phyloP scores from a whole-genome alignment of 345 rosid species.

The Gossypium thurberi region DNA sequence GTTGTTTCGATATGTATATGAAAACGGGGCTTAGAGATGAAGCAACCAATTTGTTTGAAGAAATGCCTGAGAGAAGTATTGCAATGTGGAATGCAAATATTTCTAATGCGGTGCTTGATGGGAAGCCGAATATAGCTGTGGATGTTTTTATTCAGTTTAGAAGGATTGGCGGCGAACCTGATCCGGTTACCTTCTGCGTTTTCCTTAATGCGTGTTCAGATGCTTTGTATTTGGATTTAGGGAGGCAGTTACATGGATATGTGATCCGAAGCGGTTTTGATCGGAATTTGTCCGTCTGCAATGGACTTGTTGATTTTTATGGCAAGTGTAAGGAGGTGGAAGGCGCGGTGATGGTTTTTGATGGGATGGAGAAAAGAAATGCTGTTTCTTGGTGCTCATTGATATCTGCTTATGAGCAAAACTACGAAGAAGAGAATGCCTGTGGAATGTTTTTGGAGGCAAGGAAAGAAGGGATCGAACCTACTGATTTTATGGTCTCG shows the following conservation, averaged over 20 bases:
- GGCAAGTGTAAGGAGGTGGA: slow-evolving; percentile 64
- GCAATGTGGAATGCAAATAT: slow-evolving; percentile 74
- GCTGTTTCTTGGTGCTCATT: slow-evolving; percentile 81
- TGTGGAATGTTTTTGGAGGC: slow-evolving; percentile 40
- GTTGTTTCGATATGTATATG: slow-evolving; percentile 72
- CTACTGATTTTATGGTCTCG: slow-evolving; percentile 68
- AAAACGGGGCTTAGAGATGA: slow-evolving; percentile 43
- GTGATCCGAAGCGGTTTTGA: slow-evolving; percentile 40
- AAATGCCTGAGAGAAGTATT: slow-evolving; percentile 60
- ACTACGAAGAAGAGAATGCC: slow-evolving; percentile 57
- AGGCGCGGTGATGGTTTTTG: slow-evolving; percentile 44
- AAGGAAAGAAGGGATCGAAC: slow-evolving; percentile 44
- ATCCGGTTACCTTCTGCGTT: slow-evolving; percentile 59
- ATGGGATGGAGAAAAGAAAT: slow-evolving; percentile 48
- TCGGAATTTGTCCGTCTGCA: slow-evolving; percentile 46
- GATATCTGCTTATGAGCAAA: slow-evolving; percentile 62
- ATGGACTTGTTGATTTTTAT: slow-evolving; percentile 74
- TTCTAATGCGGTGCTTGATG: slow-evolving; percentile 58
- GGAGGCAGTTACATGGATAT: slow-evolving; percentile 62
- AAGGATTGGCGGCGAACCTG: slow-evolving; percentile 47
- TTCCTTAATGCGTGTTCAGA: slow-evolving; percentile 76
- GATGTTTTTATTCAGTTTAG: slow-evolving; percentile 49
- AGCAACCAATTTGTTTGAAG: slow-evolving; percentile 66
- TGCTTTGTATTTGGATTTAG: slow-evolving; percentile 35
- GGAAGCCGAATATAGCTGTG: slow-evolving; percentile 43